Evolutionary conservation across 2,329 filamentous ascomycete genomes (phyloP).

Genomic region (Rutstroemia sp.): DNA sequence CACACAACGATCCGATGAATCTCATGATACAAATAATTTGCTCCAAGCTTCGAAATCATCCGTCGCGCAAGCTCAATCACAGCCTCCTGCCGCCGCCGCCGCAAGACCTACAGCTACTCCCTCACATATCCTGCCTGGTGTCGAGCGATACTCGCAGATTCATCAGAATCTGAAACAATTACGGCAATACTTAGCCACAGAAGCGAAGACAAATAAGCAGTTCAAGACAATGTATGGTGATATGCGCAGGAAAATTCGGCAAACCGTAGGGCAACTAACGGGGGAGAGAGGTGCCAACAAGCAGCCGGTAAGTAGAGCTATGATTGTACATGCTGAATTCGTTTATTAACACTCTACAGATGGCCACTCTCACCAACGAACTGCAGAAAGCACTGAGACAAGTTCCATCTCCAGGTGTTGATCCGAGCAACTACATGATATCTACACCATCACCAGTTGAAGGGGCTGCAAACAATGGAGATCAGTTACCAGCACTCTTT

Average conservation of each 20-base stretch:
- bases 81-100: background rate
- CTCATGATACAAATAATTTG: background rate
- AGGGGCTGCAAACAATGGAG: constrained; percentile 37
- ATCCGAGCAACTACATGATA: constrained; percentile 47
- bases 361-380: constrained; percentile 14
- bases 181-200: constrained; percentile 44
- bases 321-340: background rate
- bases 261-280: constrained; percentile 66
- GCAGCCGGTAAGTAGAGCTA: constrained; percentile 39
- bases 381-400: background rate
- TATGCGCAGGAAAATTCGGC: constrained; percentile 63
- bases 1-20: background rate
- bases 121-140: constrained; percentile 27
- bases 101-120: constrained; percentile 3
- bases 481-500: constrained; percentile 54
- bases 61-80: background rate
- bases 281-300: constrained; percentile 57
- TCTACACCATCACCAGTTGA: constrained; percentile 41
- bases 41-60: background rate
- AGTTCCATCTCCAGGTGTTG: constrained; percentile 31
- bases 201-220: constrained; percentile 46
- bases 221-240: constrained; percentile 61
- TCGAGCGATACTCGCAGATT: constrained; percentile 44
- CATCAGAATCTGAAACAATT: constrained; percentile 61
- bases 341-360: constrained; percentile 22